phyloP scores from a whole-genome alignment of 352 stramenopile species.

The Thraustotheca clavata region DNA sequence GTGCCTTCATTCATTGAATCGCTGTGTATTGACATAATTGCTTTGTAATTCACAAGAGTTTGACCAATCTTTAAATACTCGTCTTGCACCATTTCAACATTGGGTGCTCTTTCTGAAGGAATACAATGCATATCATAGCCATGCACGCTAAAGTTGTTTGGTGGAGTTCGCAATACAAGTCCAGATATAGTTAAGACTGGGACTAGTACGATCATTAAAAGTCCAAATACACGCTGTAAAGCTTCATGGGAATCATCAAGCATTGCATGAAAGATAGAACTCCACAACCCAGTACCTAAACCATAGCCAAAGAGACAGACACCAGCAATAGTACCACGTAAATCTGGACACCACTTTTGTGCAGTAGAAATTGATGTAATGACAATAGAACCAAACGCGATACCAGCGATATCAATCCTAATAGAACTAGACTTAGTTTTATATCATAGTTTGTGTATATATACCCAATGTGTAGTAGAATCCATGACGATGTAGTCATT shows the following conservation, averaged over 20 bases:
- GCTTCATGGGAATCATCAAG: neutral
- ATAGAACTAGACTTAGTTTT: neutral
- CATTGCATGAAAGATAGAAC: neutral
- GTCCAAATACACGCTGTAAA: neutral
- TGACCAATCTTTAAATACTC: slow-evolving; percentile 10
- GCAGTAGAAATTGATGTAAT: slow-evolving; percentile 6
- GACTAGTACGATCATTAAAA: neutral
- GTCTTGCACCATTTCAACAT: slow-evolving; percentile 1
- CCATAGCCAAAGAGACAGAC: neutral
- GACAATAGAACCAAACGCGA: neutral
- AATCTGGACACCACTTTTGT: slow-evolving; percentile 13
- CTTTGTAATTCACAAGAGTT: slow-evolving; percentile 15
- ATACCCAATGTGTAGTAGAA: neutral
- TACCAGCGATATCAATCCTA: neutral
- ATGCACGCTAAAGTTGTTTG: neutral
- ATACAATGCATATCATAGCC: slow-evolving; percentile 14
- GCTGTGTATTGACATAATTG: neutral
- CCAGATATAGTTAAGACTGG: neutral
- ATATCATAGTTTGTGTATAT: neutral
- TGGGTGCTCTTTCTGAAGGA: neutral
- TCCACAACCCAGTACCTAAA: neutral
- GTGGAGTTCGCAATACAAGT: slow-evolving; percentile 7
- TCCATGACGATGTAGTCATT: neutral
- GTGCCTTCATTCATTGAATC: neutral
- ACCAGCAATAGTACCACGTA: neutral